phyloP scores from a whole-genome alignment of 305 asterid genomes.

The Fraxinus ornus region DNA sequence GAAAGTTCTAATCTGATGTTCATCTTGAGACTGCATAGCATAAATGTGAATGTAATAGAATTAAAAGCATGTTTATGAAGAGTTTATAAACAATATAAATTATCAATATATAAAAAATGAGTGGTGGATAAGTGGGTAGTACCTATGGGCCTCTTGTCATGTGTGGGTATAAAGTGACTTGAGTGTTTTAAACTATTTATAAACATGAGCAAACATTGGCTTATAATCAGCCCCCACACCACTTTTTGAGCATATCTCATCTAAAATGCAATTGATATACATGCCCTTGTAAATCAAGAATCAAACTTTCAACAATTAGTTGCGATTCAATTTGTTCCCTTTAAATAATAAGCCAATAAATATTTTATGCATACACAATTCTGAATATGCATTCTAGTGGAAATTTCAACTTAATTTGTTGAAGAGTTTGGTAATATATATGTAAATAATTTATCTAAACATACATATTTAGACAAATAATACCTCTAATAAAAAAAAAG shows the following conservation, averaged over 20 bases:
- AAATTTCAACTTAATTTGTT: background rate
- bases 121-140: background rate
- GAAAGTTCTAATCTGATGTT: conserved; percentile 72
- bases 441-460: background rate
- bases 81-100: background rate
- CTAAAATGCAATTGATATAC: background rate
- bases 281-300: background rate
- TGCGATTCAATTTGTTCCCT: background rate
- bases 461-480: background rate
- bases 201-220: background rate
- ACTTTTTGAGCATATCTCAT: background rate
- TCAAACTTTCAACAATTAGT: background rate
- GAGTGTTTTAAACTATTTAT: background rate
- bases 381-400: background rate
- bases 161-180: background rate
- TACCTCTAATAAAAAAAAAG: background rate
- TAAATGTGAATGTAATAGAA: conserved; percentile 19
- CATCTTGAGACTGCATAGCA: conserved; percentile 74
- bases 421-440: background rate
- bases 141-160: background rate
- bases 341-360: background rate
- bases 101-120: background rate
- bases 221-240: background rate
- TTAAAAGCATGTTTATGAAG: background rate
- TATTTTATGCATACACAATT: background rate